phyloP scores from a whole-genome alignment of 2,329 filamentous ascomycete species.

The Chaetomium strumarium region DNA sequence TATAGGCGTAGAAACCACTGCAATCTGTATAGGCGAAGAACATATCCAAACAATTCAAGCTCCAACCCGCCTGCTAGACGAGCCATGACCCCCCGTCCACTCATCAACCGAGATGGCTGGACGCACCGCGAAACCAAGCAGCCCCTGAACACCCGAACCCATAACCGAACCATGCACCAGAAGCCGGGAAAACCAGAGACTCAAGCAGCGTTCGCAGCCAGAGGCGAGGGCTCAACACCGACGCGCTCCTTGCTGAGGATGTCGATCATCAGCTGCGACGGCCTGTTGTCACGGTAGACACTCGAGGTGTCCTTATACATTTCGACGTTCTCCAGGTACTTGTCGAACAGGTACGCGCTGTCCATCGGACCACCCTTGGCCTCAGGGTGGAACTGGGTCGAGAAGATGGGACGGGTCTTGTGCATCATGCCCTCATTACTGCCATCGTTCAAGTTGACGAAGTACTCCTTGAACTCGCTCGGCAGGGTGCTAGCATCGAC shows the following conservation, averaged over 20 bases:
- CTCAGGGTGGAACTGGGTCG: conserved; percentile 97
- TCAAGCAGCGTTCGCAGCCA: conserved; percentile 43
- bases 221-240: conserved; percentile 67
- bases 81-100: background rate
- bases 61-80: conserved; percentile 1
- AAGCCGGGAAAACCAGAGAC: background rate
- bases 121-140: conserved; percentile 1
- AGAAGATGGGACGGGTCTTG: conserved; percentile 93
- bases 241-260: conserved; percentile 91
- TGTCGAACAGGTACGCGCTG: conserved; percentile 92
- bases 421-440: conserved; percentile 98
- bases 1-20: background rate
- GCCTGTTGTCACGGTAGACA: conserved; percentile 78
- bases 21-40: background rate
- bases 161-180: conserved; percentile 12
- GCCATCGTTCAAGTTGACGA: conserved; percentile 95
- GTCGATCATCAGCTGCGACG: conserved; percentile 82
- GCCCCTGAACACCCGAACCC: conserved; percentile 10
- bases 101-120: background rate
- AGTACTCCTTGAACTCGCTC: conserved; percentile 92
- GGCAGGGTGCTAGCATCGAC: conserved; percentile 80
- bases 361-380: conserved; percentile 96
- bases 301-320: conserved; percentile 81
- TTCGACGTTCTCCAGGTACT: conserved; percentile 84
- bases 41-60: background rate